Percentiles rank a stretch among this genome's conserved stretches.
Evolutionary conservation across 345 rosid species (phyloP).

Genomic region (Eucalyptus polybractea): DNA sequence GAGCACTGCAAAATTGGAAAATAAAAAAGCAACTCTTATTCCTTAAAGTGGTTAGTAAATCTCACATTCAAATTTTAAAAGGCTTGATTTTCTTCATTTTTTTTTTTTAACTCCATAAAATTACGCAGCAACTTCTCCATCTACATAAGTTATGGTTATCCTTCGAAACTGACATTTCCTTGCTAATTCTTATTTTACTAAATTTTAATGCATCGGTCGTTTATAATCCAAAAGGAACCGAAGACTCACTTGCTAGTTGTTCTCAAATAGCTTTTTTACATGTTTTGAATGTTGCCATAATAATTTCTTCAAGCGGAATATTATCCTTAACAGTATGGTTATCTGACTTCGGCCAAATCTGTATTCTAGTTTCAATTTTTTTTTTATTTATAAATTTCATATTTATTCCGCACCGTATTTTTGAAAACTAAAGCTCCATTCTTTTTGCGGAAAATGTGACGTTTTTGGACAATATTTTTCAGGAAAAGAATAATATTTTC

Average conservation of each 20-base stretch:
- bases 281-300: too few species aligned
- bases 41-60: not conserved
- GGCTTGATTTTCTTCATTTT: not conserved
- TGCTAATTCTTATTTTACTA: not conserved
- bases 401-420: accelerated
- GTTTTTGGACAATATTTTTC: too few species aligned
- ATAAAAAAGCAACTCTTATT: not conserved
- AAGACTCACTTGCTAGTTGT: too few species aligned
- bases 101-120: not conserved
- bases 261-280: too few species aligned
- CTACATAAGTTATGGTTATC: not conserved
- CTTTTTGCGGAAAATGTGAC: accelerated
- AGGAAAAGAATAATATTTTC: too few species aligned
- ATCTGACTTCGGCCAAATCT: too few species aligned
- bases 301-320: too few species aligned
- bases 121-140: not conserved
- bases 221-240: not conserved
- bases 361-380: too few species aligned
- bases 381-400: too few species aligned
- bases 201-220: not conserved
- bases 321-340: too few species aligned
- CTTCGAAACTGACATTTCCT: not conserved
- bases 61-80: not conserved
- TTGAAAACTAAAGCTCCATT: too few species aligned
- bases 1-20: not conserved